Evolutionary conservation across 495 filamentous ascomycete genomes (phyloP), one percentile per base, ranked within the genome.

Genomic region (Penicillium subrubescens): DNA sequence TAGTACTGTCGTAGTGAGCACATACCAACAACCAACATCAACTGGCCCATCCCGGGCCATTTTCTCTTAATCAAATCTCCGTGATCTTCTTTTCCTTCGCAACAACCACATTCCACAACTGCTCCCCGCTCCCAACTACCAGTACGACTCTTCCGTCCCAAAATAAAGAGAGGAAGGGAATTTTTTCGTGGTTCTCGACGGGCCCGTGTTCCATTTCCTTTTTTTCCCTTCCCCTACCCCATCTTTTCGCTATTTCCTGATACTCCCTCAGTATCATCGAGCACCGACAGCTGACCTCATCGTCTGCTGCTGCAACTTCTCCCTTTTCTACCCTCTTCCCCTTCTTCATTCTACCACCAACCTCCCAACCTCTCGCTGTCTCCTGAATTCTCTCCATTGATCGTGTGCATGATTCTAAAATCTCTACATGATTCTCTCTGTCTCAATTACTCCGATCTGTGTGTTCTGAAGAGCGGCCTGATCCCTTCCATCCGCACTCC

Each of bases 211-310:
- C 29, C 12, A 46, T 65, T 57, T 41, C 11, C 1, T 46, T 60
- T 12, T 44, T 65, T 57, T 41, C 19, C 50, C 60, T 57, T 44
- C 35, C 60, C 46, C 21, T 33, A 33, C 31, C 43, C 14, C 27
- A 58, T 59, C 60, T 27, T 51, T 63, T 57, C 66, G 41, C 54
- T 63, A 69, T 63, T 67, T 63, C 55, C 61, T 44, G 50, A 39
- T 54, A 53, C 31, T 71, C 66, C 23, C 66, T 58, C 65, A 74
- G 25, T 71, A 72, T 61, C 67, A 66, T 62, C 43, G 72, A 44
- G 59, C 61, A 60, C 59, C 65, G 64, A 72, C 69, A 69, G 67
- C 68, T 73, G 69, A 70, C 70, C 74, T 74, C 75, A 75, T 76
- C 70, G 67, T 66, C 66, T 60, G 31, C 31, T 33, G 31, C 31